Evolutionary conservation across 371 early-diverging fungal species (phyloP), one percentile per base, ranked within the genome.

Genomic region (Vairimorpha apis): DNA sequence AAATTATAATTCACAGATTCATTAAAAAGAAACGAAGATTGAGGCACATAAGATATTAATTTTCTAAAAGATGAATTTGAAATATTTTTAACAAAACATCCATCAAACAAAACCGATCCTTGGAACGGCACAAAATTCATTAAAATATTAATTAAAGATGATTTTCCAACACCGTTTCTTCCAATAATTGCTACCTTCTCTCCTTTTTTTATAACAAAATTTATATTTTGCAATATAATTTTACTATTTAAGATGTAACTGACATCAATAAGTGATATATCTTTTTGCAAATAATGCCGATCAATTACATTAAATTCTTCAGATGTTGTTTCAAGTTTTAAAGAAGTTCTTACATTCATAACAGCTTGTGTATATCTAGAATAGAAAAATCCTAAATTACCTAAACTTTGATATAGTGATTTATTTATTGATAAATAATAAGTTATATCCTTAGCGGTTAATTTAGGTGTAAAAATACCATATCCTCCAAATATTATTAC

Each of bases 71-170:
- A 86, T 0, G 75, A 67, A 77, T 90, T 89, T 0, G 85, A 84
- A 4, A 92, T 86, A 27, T 83, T 58, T 21, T 85, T 81, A 67
- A 95, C 87, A 74, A 92, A 90, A 79, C 88, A 88, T 0, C 90
- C 92, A 79, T 95, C 92, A 49, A 97, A 88, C 68, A 83, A 74
- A 37, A 98, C 90, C 23, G 83, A 80, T 25, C 96, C 97, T 0
- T 78, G 60, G 21, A 85, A 81, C 66, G 92, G 91, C 76, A 91
- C 91, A 81, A 93, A 93, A 56, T 74, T 74, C 27, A 82, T 67
- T 23, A 83, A 29, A 16, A 76, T 64, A 27, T 73, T 75, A 0
- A 83, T 45, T 21, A 84, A 58, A 8, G 82, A 80, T 14, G 72
- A 70, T 62, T 84, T 84, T 59, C 83, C 83, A 8, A 53, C 18